Conservation (phyloP, 208 protist species). For the Acanthamoeba sp. region DNA sequence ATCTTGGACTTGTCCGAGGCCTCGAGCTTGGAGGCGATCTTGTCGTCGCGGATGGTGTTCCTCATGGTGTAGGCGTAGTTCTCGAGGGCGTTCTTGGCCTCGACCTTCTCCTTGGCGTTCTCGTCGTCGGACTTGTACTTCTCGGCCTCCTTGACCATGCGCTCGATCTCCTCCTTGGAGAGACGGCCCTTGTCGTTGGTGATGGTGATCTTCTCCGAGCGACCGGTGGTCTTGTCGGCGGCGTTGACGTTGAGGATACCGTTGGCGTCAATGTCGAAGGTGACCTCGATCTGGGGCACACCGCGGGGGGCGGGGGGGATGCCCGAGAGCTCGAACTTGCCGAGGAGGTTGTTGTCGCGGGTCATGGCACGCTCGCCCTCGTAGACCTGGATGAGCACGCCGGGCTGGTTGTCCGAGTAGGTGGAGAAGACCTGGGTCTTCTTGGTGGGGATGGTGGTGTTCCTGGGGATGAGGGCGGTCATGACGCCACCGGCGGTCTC, state of each 20-base stretch:
- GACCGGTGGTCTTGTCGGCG: conserved; percentile 95
- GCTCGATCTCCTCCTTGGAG: conserved; percentile 95
- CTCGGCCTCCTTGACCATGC: conserved; percentile 96
- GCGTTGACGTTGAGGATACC: conserved; percentile 97
- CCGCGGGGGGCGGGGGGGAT: conserved; percentile 95
- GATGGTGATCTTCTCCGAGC: conserved; percentile 94
- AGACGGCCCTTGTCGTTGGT: conserved; percentile 91
- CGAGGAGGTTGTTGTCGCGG: conserved; percentile 99
- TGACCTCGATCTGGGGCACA: conserved; percentile 98
- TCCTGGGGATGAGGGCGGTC: conserved; percentile 95
- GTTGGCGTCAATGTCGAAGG: conserved; percentile 98
- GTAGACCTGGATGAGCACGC: conserved; percentile 99
- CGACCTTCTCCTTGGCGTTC: conserved; percentile 90
- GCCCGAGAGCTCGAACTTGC: conserved; percentile 95
- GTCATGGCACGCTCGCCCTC: conserved; percentile 99
- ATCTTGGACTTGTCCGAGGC: conserved; percentile 84
- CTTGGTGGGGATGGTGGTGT: conserved; percentile 97
- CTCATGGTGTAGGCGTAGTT: conserved; percentile 89
- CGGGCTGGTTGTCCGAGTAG: conserved; percentile 98
- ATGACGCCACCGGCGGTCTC: conserved; percentile 97
- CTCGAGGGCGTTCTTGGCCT: conserved; percentile 95
- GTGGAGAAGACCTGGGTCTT: conserved; percentile 96
- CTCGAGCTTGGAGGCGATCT: conserved; percentile 85
- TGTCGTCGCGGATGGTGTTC: conserved; percentile 90
- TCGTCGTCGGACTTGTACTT: conserved; percentile 91